Base-by-base conservation (phyloP, 75 land plant species). In the Isoetes taiwanensis region DNA sequence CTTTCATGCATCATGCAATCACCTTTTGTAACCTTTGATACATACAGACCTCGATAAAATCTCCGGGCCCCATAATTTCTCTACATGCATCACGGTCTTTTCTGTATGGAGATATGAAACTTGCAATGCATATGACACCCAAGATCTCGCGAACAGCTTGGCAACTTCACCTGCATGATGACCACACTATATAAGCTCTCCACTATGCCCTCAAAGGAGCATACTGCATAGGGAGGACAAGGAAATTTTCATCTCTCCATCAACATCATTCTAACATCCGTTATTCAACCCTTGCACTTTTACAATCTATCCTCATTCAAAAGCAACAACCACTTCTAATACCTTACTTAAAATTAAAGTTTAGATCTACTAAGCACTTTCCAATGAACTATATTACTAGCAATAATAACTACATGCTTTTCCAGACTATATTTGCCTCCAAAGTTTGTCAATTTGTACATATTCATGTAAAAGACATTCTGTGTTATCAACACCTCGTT, bases 61-160 rank as follows among this genome's bases (percentile, higher is more conserved):
- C 72, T 59, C 79, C 83, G 12, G 71, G 70, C 16, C 65, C 69
- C 48, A 93, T 41, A 20, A 84, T 35, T 0, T 79, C 61, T 43
- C 98, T 78, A 34, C 95, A 87, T 1, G 83, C 77, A 64, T 87
- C 86, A 2, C 98, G 60, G 26, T 93, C 96, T 52, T 57, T 75
- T 42, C 73, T 62, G 57, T 78, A 93, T 0, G 98, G 98, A 34
- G 97, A 91, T 29, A 91, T 91, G 29, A 87, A 70, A 64, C 97
- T 76, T 30, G 94, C 95, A 55, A 93, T 84, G 62, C 96, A 87
- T 9, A 93, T 93, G 25, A 93, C 30, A 21, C 98, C 98, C n/a
- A n/a, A 57, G 98, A 76, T 75, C 88, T 95, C 8, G 85, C 96
- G 76, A 93, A 88, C 31, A 88, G 89, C 65, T 79, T 88, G 34